These are phyloP conservation scores for Eucalyptus viminalis DNA, from an alignment of 345 rosid genomes.

Conservation along the genomic window DNA sequence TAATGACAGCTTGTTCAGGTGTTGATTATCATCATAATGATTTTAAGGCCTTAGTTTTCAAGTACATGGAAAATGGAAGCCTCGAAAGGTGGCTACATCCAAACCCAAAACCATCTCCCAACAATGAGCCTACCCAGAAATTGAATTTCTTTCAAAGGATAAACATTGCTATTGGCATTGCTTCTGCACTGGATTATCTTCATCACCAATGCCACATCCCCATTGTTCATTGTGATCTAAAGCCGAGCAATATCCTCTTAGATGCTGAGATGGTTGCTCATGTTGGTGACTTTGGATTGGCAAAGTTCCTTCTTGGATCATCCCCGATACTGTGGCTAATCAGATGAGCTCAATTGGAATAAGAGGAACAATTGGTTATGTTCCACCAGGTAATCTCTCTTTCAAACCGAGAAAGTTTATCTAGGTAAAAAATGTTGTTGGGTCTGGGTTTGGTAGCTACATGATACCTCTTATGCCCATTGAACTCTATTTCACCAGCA, in stretches of 20 bases:
- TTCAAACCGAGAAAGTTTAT: neutral
- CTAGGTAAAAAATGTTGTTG: neutral
- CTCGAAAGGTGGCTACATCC: neutral
- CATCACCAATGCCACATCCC: neutral
- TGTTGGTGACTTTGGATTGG: neutral
- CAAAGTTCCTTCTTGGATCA: neutral
- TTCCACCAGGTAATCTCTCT: neutral
- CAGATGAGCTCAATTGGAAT: neutral
- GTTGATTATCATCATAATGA: neutral
- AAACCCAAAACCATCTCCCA: neutral
- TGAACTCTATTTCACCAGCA: fast-evolving
- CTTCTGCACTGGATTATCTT: neutral
- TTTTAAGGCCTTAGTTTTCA: neutral
- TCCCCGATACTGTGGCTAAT: neutral
- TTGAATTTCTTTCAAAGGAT: neutral
- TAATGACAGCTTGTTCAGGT: neutral
- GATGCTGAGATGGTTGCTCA: neutral
- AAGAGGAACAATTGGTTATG: neutral
- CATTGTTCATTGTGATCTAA: neutral
- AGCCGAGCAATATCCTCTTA: neutral
- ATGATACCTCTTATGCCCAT: neutral
- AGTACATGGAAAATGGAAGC: neutral
- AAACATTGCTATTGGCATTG: neutral
- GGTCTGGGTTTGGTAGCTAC: neutral
- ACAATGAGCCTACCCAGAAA: neutral